Evolutionary conservation across 306 rosid species (phyloP).

Genomic region (Herpetospermum pedunculosum): DNA sequence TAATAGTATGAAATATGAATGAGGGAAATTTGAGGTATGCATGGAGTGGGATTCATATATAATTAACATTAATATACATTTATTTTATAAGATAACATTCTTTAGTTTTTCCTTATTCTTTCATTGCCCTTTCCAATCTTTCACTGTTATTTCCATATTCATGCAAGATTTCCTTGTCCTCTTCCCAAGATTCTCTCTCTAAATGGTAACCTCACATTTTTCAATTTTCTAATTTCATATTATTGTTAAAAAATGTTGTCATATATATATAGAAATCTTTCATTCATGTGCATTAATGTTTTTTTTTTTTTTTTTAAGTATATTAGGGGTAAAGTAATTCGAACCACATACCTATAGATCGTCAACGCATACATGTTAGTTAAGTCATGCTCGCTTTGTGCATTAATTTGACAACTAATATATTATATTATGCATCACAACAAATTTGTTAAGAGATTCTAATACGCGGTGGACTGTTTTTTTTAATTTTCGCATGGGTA

Average conservation of each 20-base stretch:
- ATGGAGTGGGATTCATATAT: too few species aligned
- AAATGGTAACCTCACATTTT: neutral
- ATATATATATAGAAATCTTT: neutral
- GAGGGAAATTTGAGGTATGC: too few species aligned
- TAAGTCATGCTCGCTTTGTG: too few species aligned
- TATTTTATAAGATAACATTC: too few species aligned
- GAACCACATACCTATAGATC: too few species aligned
- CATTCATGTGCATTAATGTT: neutral
- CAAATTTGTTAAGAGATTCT: neutral
- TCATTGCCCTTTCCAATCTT: neutral
- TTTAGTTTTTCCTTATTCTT: neutral
- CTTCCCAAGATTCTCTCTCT: neutral
- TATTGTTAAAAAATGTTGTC: neutral
- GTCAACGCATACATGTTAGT: too few species aligned
- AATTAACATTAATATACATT: too few species aligned
- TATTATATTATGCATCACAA: neutral
- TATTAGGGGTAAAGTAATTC: too few species aligned
- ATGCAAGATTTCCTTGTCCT: neutral
- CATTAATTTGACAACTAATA: neutral
- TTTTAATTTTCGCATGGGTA: neutral
- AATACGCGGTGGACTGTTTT: neutral
- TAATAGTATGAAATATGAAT: too few species aligned
- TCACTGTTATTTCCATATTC: neutral
- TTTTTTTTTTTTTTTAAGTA: too few species aligned
- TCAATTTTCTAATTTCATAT: neutral